Percentiles rank a stretch among this genome's conserved stretches.
These are phyloP conservation scores for Elongisporangium senticosum DNA, from an alignment of 352 stramenopile species.

Conservation along the genomic window DNA sequence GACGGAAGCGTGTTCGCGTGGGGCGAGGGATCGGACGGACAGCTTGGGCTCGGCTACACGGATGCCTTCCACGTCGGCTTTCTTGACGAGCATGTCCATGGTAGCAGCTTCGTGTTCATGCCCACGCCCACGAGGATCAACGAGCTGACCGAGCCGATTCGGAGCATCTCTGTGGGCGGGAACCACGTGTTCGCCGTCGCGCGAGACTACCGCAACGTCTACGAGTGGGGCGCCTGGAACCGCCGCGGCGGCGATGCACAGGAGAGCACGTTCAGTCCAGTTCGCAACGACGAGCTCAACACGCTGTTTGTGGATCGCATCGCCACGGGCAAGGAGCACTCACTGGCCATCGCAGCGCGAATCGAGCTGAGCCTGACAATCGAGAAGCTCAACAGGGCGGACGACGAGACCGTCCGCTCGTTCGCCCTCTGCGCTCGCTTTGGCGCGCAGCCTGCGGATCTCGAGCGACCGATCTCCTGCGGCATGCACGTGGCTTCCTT, in stretches of 20 bases:
- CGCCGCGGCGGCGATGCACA: conserved; percentile 34
- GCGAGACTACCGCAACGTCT: conserved; percentile 37
- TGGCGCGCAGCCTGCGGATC: conserved; percentile 32
- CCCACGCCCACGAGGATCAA: conserved; percentile 53
- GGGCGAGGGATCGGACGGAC: conserved; percentile 69
- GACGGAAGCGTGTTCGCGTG: conserved; percentile 69
- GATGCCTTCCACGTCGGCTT: conserved; percentile 65
- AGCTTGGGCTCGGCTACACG: conserved; percentile 57
- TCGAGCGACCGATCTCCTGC: conserved; percentile 35
- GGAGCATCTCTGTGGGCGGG: conserved; percentile 42
- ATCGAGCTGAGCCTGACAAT: conserved; percentile 42
- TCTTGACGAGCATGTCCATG: conserved; percentile 59
- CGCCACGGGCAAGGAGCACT: conserved; percentile 50
- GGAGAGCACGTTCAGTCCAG: conserved; percentile 48
- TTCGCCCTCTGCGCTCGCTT: conserved; percentile 51
- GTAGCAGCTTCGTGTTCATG: conserved; percentile 75
- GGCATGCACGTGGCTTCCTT: conserved; percentile 18
- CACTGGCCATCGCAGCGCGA: conserved; percentile 40
- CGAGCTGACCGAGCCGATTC: conserved; percentile 50
- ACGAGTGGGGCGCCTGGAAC: conserved; percentile 69
- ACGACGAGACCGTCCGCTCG: conserved; percentile 19
- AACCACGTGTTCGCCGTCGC: conserved; percentile 71
- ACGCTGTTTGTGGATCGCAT: conserved; percentile 41
- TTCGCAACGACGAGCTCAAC: conserved; percentile 40
- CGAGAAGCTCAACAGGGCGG: conserved; percentile 17